Evolutionary conservation across 257 asterid species (phyloP), one percentile per base, ranked within the genome.

Genomic region (Primulina tabacum): DNA sequence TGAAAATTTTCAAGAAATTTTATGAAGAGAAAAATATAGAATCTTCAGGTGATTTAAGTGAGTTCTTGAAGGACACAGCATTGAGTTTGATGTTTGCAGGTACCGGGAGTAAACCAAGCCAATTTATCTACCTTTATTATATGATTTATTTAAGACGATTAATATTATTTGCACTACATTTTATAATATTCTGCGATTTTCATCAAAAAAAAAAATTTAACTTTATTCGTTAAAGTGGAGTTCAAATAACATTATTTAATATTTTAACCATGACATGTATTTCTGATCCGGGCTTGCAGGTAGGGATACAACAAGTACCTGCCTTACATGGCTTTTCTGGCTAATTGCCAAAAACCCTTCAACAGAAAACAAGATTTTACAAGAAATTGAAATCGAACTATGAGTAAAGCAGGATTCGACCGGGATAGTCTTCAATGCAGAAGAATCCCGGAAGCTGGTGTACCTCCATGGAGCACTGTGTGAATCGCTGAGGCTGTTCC

Each of bases 311-410:
- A 64, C 50, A 6, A 70, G 79, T 35, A 33, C 79, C 6, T 17
- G 64, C 24, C 79, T 70, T 0, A 75, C 79, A n/a, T 75, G 79
- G 79, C 58, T 75, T 4, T 58, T 75, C 28, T 75, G 75, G 75
- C 68, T 75, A 11, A 9, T 75, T 2, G 32, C 79, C 0, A n/a
- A 17, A 7, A 57, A 75, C 58, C 74, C 79, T 4, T 18, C 2
- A 1, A 37, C 56, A 0, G 71, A 75, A 64, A 9, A 5, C n/a
- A 62, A 75, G 21, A 75, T 75, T 62, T 60, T 21, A 4, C 55
- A 69, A 63, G 79, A 75, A 17, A 64, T 75, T 17, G 56, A 29
- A 6, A 28, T 18, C 2, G 59, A 52, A 14, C 9, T 74, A 60
- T 68, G 1, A 14, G 60, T 16, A 12, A 60, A 74, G 28, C 16